phyloP scores from a whole-genome alignment of 352 stramenopile genomes.

The Phytophthora macrochlamydospora region DNA sequence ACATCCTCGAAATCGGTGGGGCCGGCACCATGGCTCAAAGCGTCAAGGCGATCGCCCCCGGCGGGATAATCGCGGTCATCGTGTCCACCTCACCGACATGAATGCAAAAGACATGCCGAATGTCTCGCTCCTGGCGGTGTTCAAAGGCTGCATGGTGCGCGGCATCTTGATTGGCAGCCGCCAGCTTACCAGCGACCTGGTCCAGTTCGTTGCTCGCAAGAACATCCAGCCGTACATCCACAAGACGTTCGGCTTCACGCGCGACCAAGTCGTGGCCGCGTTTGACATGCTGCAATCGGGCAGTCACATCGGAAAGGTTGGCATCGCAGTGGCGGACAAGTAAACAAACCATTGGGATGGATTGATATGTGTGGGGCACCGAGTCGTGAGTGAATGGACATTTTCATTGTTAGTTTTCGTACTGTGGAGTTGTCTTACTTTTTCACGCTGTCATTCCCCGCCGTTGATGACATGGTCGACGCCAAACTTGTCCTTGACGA shows the following conservation, averaged over 20 bases:
- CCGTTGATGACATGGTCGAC: conserved; percentile 17
- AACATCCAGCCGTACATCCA: conserved; percentile 22
- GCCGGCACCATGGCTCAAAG: conserved; percentile 28
- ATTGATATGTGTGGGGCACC: neutral
- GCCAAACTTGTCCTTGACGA: conserved; percentile 24
- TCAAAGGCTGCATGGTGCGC: conserved; percentile 19
- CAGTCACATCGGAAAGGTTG: conserved; percentile 30
- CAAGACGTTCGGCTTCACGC: conserved; percentile 28
- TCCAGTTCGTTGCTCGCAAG: conserved; percentile 24
- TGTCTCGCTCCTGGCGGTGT: conserved; percentile 15
- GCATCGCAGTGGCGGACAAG: conserved; percentile 16
- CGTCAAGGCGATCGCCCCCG: conserved; percentile 17
- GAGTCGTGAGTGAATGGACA: neutral
- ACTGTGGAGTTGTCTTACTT: neutral
- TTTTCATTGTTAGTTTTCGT: too few species aligned
- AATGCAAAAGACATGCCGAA: conserved; percentile 34
- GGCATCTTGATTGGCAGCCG: conserved; percentile 18
- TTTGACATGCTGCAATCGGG: conserved; percentile 25
- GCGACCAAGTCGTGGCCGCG: conserved; percentile 16
- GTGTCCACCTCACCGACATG: conserved; percentile 12
- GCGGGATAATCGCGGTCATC: conserved; percentile 25
- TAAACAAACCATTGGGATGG: neutral
- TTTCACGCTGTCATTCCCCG: conserved; percentile 13
- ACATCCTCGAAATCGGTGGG: conserved; percentile 31
- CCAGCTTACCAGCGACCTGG: conserved; percentile 21